phyloP scores from a whole-genome alignment of 148 eudicot genomes.

The Silene latifolia region DNA sequence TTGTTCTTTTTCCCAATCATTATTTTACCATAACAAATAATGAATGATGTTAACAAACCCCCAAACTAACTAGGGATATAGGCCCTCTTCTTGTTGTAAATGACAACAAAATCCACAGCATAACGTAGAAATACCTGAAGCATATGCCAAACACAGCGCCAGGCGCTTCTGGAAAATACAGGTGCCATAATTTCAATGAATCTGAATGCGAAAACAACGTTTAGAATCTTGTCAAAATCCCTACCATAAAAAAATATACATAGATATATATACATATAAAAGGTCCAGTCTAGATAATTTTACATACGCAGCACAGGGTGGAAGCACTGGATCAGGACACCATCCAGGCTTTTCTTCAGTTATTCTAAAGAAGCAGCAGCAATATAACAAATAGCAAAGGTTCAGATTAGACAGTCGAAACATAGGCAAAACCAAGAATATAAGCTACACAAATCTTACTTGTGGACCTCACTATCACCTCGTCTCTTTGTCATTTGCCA shows the following conservation, averaged over 20 bases:
- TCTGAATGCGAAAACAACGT: constrained; percentile 32
- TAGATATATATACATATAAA: no score
- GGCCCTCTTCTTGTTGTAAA: not conserved
- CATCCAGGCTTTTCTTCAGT: constrained; percentile 78
- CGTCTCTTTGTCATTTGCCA: constrained; percentile 86
- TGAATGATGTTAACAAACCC: no score
- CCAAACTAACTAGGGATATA: not conserved
- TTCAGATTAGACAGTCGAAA: not conserved
- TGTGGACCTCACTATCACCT: constrained; percentile 76
- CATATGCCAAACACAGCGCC: constrained; percentile 98
- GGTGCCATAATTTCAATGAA: constrained; percentile 98
- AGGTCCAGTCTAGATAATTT: not conserved
- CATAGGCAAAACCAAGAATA: not conserved
- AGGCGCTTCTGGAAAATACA: constrained; percentile 77
- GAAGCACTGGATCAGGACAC: constrained; percentile 71
- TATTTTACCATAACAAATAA: no score
- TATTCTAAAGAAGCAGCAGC: constrained; percentile 34
- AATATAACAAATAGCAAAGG: not conserved
- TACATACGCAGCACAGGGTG: constrained; percentile 96
- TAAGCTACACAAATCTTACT: constrained; percentile 37
- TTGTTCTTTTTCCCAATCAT: no score
- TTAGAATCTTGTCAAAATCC: not conserved
- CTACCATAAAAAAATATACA: not conserved
- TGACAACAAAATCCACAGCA: not conserved
- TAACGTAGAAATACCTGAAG: constrained; percentile 54